Evolutionary conservation across 2,329 filamentous ascomycete genomes (phyloP), one percentile per base, ranked within the genome.

Genomic region (Apiospora kogelbergensis): DNA sequence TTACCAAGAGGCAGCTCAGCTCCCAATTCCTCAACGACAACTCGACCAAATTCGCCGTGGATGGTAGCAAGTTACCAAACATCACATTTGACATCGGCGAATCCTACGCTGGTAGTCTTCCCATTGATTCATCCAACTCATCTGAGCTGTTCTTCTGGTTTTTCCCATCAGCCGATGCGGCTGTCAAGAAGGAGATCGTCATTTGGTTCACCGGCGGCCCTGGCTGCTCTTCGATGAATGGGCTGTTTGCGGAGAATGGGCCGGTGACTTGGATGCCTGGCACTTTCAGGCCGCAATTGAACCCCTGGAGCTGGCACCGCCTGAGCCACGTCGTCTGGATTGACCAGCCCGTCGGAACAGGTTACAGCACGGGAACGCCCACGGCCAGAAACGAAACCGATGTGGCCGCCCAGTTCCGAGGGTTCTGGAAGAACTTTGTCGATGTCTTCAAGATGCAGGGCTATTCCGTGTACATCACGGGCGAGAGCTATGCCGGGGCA

Each of bases 321-420:
- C 80, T 95, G 48, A 92, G 92, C 67, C 94, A 95, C 78, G 87
- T 95, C 74, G 82, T 96, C 60, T 96, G 90, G 88, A 84, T 92
- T 10, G 92, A 93, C 74, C 90, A 93, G 76, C 90, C 89, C 6
- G 81, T 89, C 13, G 85, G 85, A 33, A 92, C 91, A 0, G 92
- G 92, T 20, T 95, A 92, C 78, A 88, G 89, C 0, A 85, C 88
- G 40, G 92, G 92, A 13, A 86, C 80, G 0, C 83, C 89, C 4
- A 91, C 86, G 0, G 91, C 91, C 13, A 88, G 83, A 3, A 88
- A 86, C 73, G 89, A 93, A 72, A 85, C 88, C 37, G 91, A 94
- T 72, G 84, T 91, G 1, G 91, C 91, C 0, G 79, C 81, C n/a
- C 87, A 95, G 72, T 94, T 95, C 77, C 83, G 91, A 20, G 91